Percentiles rank a stretch among this genome's conserved stretches.
Conservation (phyloP, 1,284 basidiomycete species). For the Ceratobasidium papillatum region DNA sequence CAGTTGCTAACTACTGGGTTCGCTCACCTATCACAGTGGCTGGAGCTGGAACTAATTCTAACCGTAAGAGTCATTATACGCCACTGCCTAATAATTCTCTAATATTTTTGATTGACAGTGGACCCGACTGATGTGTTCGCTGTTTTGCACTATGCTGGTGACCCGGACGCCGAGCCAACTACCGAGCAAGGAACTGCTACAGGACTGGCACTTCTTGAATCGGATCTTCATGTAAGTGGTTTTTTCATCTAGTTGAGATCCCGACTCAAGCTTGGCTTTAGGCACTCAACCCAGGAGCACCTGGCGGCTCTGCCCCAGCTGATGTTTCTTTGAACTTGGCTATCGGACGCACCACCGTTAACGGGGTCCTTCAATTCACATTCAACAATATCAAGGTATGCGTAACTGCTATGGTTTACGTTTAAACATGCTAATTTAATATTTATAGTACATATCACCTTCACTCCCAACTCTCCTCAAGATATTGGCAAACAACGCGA, state of each 20-base stretch:
- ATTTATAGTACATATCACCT: conserved; percentile 15
- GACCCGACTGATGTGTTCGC: conserved; percentile 38
- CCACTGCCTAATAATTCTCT: not conserved
- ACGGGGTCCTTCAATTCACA: conserved; percentile 25
- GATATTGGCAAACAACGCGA: conserved; percentile 38
- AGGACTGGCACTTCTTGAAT: conserved; percentile 16
- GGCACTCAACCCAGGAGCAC: conserved; percentile 34
- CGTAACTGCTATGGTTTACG: not conserved
- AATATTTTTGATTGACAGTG: not conserved
- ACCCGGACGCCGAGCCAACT: conserved; percentile 24
- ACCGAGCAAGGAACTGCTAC: conserved; percentile 34
- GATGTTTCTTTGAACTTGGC: conserved; percentile 26
- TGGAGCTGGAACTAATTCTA: conserved; percentile 27
- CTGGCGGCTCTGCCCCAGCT: conserved; percentile 33
- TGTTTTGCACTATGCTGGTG: conserved; percentile 27
- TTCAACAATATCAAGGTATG: conserved; percentile 36
- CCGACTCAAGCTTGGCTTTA: not conserved
- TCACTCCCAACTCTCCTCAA: conserved; percentile 24
- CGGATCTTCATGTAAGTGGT: conserved; percentile 24
- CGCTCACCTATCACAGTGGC: conserved; percentile 35
- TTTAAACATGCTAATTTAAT: not conserved
- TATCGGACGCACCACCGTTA: conserved; percentile 26
- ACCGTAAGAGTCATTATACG: conserved; percentile 6
- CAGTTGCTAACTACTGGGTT: conserved; percentile 37
- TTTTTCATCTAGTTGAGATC: not conserved